Evolutionary conservation across 1,139 yeast genomes (phyloP), one percentile per base, ranked within the genome.

Genomic region (Meyerozyma athensensis): DNA sequence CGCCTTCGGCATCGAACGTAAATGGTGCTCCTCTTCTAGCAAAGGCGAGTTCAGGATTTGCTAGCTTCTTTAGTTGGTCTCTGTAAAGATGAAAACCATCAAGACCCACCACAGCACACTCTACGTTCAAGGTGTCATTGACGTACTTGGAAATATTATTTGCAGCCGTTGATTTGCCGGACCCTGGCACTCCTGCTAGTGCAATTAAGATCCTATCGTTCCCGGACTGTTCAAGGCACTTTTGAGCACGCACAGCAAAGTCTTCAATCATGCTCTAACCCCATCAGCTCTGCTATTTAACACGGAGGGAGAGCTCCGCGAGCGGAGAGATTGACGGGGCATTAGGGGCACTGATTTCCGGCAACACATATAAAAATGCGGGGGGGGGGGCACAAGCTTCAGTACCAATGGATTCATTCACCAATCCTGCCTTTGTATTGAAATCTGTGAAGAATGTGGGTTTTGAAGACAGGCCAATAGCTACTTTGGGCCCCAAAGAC

Each of bases 131-230:
- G 10, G 24, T 21, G 30, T 34, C 17, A 46, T 39, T 33, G 14
- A 37, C 13, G 19, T 26, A 7, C 26, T 31, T 20, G 45, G 20
- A 16, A 9, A 16, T 9, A 53, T 44, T 30, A 14, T 56, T 53
- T 0, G 89, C 80, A 32, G 81, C 55, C 0, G 95, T 84, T 2
- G 89, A 74, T 53, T 86, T 86, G 0, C 96, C 95, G 2, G 90
- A 78, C 3, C 95, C 96, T 1, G 95, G 95, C 0, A 80, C 71
- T 0, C 95, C 95, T 4, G 81, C 81, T 13, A 86, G 51, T 1
- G 83, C 64, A 6, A 86, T 65, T 9, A 52, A 32, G 19, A 37
- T 35, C 33, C 35, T 13, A 8, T 12, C 30, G 18, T 26, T 26
- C 9, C 14, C 18, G 9, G 19, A 26, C 8, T 6, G 9, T 3